Conservation (phyloP, 768 basidiomycete species). For the Macrolepiota dolichaula region DNA sequence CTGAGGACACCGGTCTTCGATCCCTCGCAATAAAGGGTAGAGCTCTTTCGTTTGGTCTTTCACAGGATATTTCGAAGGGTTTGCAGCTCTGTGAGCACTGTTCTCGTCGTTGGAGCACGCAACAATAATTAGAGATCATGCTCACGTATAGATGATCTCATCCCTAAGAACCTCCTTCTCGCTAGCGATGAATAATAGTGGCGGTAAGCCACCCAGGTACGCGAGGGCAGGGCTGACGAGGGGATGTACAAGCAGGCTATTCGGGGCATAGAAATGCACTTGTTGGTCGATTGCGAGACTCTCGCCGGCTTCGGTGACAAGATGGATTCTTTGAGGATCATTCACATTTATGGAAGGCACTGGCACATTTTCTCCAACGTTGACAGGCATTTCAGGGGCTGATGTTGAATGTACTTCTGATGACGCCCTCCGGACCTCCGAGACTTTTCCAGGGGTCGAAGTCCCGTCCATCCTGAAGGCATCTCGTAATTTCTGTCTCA, state of each 20-base stretch:
- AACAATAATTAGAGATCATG: slow-evolving; percentile 11
- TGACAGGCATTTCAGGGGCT: slow-evolving; percentile 27
- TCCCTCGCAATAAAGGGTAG: slow-evolving; percentile 55
- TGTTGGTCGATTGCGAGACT: slow-evolving; percentile 56
- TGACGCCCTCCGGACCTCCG: not conserved
- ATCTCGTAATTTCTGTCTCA: slow-evolving; percentile 61
- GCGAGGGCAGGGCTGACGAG: slow-evolving; percentile 77
- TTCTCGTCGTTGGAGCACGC: not conserved
- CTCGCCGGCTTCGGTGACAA: slow-evolving; percentile 49
- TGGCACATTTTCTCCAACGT: slow-evolving; percentile 46
- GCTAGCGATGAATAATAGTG: slow-evolving; percentile 79
- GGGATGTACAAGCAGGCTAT: slow-evolving; percentile 74
- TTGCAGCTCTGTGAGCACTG: slow-evolving; percentile 89
- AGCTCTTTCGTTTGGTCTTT: slow-evolving; percentile 41
- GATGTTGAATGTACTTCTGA: not conserved
- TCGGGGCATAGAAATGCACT: slow-evolving; percentile 84
- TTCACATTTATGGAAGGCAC: slow-evolving; percentile 34
- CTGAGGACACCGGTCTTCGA: slow-evolving; percentile 43
- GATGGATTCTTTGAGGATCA: slow-evolving; percentile 40
- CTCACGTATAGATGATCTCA: slow-evolving; percentile 84
- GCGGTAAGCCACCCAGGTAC: slow-evolving; percentile 89
- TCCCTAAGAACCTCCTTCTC: slow-evolving; percentile 92
- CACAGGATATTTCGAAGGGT: slow-evolving; percentile 66
- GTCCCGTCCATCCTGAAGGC: slow-evolving; percentile 37
- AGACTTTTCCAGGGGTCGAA: slow-evolving; percentile 16